Evolutionary conservation across 345 rosid genomes (phyloP).

Genomic region (Theobroma cacao): DNA sequence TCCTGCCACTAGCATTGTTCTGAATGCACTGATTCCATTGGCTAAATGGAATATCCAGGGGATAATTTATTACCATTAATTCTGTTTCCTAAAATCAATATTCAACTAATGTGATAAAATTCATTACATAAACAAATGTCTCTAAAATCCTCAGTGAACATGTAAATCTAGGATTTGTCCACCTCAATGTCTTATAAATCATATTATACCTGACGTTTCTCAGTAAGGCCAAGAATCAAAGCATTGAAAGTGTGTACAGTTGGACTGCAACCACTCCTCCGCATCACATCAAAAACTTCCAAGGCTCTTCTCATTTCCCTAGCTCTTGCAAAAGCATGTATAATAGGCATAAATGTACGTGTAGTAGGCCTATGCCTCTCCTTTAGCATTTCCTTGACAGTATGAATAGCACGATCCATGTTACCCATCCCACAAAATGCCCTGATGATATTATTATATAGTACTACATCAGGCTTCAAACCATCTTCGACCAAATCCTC

Average conservation of each 20-base stretch:
- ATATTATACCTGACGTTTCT: conserved; percentile 73
- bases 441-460: conserved; percentile 75
- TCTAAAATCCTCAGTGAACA: neutral
- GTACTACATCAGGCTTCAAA: conserved; percentile 82
- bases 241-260: conserved; percentile 91
- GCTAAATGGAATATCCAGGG: neutral
- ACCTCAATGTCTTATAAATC: neutral
- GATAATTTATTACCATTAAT: neutral
- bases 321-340: conserved; percentile 73
- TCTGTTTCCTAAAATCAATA: neutral
- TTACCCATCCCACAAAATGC: conserved; percentile 99
- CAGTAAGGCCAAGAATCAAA: conserved; percentile 84
- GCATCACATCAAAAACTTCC: conserved; percentile 86
- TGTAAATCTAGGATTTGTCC: neutral
- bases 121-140: neutral
- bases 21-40: neutral
- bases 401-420: conserved; percentile 83
- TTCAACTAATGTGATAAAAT: neutral
- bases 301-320: conserved; percentile 81
- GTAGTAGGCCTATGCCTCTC: conserved; percentile 79
- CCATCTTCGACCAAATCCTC: conserved; percentile 79
- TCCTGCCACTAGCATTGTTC: neutral
- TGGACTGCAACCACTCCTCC: conserved; percentile 89
- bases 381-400: conserved; percentile 87
- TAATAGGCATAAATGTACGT: conserved; percentile 88